Conservation (phyloP, 2,329 filamentous ascomycete genomes). For the Ascomycota sp. region DNA sequence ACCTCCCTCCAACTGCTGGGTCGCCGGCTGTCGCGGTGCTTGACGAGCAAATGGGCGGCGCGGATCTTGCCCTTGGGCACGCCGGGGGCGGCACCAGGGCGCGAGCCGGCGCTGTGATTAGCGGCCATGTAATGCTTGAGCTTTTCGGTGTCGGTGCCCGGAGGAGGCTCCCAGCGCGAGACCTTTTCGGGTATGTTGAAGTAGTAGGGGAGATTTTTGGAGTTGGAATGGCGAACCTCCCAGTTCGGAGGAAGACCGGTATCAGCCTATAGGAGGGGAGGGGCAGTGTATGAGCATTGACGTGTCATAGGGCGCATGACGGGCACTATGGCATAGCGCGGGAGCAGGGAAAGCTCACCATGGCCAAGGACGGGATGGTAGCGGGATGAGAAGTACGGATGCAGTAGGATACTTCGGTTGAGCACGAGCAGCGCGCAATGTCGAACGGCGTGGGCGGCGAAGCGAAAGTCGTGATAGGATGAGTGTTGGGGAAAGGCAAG, state of each 20-base stretch:
- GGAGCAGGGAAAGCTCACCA: too few species aligned
- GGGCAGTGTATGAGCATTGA: background rate
- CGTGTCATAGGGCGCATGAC: too few species aligned
- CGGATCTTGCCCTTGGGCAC: constrained; percentile 66
- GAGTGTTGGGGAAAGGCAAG: too few species aligned
- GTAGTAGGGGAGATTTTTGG: constrained; percentile 97
- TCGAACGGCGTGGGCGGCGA: too few species aligned
- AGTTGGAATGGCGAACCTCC: constrained; percentile 96
- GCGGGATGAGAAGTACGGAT: too few species aligned
- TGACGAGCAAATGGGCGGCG: constrained; percentile 79
- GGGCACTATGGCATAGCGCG: too few species aligned
- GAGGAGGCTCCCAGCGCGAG: constrained; percentile 87
- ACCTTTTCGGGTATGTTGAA: constrained; percentile 76
- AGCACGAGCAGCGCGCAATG: too few species aligned
- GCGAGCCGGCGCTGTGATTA: constrained; percentile 47
- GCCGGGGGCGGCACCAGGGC: constrained; percentile 15
- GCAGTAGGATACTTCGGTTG: too few species aligned
- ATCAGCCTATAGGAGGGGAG: constrained; percentile 30
- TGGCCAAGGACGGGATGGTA: too few species aligned
- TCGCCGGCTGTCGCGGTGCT: constrained; percentile 73
- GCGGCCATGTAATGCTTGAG: constrained; percentile 87
- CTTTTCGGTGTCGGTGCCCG: constrained; percentile 73
- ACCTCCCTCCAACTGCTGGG: constrained; percentile 84
- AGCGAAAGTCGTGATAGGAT: too few species aligned
- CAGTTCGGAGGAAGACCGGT: constrained; percentile 69